Percentiles rank a stretch among this genome's conserved stretches.
Conservation (phyloP, 352 stramenopile species). For the Globisporangium paroecandrum region DNA sequence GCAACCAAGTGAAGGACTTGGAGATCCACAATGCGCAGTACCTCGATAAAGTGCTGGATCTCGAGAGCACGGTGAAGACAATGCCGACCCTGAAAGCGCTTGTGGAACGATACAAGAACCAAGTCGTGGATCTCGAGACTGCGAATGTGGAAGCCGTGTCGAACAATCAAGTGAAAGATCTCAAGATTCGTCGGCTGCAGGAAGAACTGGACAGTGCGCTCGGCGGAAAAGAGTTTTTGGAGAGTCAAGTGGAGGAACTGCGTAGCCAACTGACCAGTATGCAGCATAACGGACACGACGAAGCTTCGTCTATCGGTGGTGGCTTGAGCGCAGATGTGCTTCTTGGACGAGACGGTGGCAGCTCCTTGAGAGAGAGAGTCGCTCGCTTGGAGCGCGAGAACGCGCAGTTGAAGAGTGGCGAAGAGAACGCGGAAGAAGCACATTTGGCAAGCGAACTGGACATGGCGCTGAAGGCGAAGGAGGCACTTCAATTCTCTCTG, state of each 20-base stretch:
- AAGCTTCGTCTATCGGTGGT: constrained; percentile 32
- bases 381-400: constrained; percentile 79
- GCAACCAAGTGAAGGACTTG: constrained; percentile 70
- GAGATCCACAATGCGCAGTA: constrained; percentile 79
- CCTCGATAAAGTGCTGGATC: constrained; percentile 79
- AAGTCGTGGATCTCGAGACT: constrained; percentile 84
- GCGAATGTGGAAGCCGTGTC: constrained; percentile 75
- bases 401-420: constrained; percentile 50
- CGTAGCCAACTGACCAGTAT: constrained; percentile 58
- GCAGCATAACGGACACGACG: constrained; percentile 41
- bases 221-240: constrained; percentile 82
- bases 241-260: constrained; percentile 79
- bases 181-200: constrained; percentile 78
- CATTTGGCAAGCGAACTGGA: constrained; percentile 72
- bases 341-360: constrained; percentile 61
- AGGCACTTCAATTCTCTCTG: constrained; percentile 59
- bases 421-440: constrained; percentile 41
- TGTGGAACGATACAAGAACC: constrained; percentile 87
- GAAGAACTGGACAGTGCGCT: constrained; percentile 82
- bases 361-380: constrained; percentile 51
- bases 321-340: constrained; percentile 60
- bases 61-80: constrained; percentile 85
- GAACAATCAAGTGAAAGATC: constrained; percentile 75
- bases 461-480: constrained; percentile 70
- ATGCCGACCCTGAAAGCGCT: constrained; percentile 75